These are phyloP conservation scores for Plasmodium gaboni DNA, from an alignment of 169 alveolate genomes.

Conservation along the genomic window DNA sequence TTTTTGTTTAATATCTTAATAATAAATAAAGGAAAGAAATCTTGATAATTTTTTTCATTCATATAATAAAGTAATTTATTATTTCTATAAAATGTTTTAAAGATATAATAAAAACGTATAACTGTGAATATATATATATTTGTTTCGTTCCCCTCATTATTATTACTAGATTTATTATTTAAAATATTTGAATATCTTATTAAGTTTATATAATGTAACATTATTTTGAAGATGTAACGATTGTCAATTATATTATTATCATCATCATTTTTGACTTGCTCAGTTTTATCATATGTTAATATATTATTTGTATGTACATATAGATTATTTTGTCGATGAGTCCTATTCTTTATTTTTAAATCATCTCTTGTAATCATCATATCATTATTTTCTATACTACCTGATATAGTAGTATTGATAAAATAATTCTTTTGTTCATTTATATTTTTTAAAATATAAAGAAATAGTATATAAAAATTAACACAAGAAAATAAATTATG, in stretches of 20 bases:
- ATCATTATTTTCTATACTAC: too few species aligned
- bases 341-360: not conserved
- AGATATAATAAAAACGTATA: constrained; percentile 44
- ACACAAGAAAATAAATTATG: not conserved
- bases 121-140: not conserved
- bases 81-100: constrained; percentile 24
- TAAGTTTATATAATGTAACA: constrained; percentile 37
- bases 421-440: not conserved
- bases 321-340: not conserved
- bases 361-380: too few species aligned
- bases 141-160: not conserved
- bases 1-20: constrained; percentile 28
- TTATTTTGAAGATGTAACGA: not conserved
- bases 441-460: not conserved
- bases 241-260: too few species aligned
- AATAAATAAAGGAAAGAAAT: constrained; percentile 33
- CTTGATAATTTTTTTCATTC: constrained; percentile 11
- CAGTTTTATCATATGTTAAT: too few species aligned
- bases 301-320: too few species aligned
- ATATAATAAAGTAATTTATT: not conserved
- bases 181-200: constrained; percentile 1
- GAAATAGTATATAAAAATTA: constrained; percentile 5
- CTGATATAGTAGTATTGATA: too few species aligned
- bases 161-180: not conserved
- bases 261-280: too few species aligned